Evolutionary conservation across 768 basidiomycete species (phyloP).

Genomic region (Tulasnella sp.): DNA sequence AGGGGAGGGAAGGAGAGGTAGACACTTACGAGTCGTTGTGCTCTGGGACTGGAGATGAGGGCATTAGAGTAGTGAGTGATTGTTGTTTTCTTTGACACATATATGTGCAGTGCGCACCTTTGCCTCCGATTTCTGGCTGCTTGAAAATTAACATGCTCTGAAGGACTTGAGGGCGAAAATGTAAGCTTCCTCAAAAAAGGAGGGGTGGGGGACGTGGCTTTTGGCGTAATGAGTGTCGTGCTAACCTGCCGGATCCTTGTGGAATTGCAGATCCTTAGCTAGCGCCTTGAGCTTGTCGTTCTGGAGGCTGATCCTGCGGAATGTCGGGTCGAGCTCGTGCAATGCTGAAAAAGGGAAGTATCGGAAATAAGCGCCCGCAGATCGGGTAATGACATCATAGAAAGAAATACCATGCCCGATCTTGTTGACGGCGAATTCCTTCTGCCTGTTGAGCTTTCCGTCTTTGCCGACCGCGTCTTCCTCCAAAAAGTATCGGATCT

Average conservation of each 20-base stretch:
- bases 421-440: conserved; percentile 77
- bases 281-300: conserved; percentile 58
- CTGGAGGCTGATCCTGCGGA: conserved; percentile 67
- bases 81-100: too few relatives aligned
- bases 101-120: conserved; percentile 41
- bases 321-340: conserved; percentile 75
- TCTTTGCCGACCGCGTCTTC: conserved; percentile 63
- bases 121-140: conserved; percentile 84
- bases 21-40: conserved; percentile 84
- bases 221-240: neutral
- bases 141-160: conserved; percentile 97
- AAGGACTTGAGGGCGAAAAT: conserved; percentile 38
- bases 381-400: neutral
- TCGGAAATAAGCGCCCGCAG: neutral
- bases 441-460: conserved; percentile 51
- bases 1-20: neutral
- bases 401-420: conserved; percentile 64
- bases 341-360: conserved; percentile 38
- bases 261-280: conserved; percentile 69
- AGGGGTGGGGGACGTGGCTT: neutral
- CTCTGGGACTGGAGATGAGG: conserved; percentile 48
- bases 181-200: neutral
- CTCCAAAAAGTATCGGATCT: conserved; percentile 92
- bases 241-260: conserved; percentile 73
- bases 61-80: too few relatives aligned